These are phyloP conservation scores for Thoreauomyces humboldtii DNA, from an alignment of 192 early-diverging fungal species.

Conservation along the genomic window DNA sequence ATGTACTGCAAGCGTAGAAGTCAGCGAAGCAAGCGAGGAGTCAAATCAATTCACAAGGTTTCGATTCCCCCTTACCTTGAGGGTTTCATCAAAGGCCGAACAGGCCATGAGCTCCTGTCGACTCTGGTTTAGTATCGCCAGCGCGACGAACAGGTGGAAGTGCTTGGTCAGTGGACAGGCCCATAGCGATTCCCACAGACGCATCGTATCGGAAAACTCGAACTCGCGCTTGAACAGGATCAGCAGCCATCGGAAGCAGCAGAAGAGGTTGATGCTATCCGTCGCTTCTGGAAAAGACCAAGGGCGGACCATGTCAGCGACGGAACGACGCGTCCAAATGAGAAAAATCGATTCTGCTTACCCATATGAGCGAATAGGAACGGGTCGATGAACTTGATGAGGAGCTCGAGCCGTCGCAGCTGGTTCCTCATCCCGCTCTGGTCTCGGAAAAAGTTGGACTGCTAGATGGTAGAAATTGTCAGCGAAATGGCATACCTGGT, in stretches of 20 bases:
- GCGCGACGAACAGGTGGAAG: slow-evolving; percentile 91
- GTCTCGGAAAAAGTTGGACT: slow-evolving; percentile 87
- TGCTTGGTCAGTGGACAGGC: slow-evolving; percentile 60
- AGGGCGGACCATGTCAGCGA: too few relatives aligned
- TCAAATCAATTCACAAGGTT: background rate
- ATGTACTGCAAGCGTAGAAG: slow-evolving; percentile 74
- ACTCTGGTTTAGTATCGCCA: slow-evolving; percentile 92
- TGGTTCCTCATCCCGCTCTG: slow-evolving; percentile 94
- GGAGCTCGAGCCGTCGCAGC: slow-evolving; percentile 71
- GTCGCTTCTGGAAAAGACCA: slow-evolving; percentile 52
- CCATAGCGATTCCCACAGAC: slow-evolving; percentile 84
- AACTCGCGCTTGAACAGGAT: slow-evolving; percentile 99
- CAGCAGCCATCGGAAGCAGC: slow-evolving; percentile 97
- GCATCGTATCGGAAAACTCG: slow-evolving; percentile 74
- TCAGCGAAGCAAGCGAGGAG: background rate
- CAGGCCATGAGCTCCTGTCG: slow-evolving; percentile 76
- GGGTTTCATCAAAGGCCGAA: slow-evolving; percentile 84
- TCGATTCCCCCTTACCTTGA: slow-evolving; percentile 61
- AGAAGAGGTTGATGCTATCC: slow-evolving; percentile 91
- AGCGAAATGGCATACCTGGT: background rate
- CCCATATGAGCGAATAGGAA: slow-evolving; percentile 78
- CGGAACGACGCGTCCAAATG: background rate
- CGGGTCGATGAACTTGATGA: slow-evolving; percentile 88
- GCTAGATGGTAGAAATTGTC: slow-evolving; percentile 32
- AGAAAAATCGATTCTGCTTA: too few relatives aligned